Percentiles rank a stretch among this genome's conserved stretches.
These are phyloP conservation scores for Botrytis hyacinthi DNA, from an alignment of 2,329 filamentous ascomycete genomes.

Conservation along the genomic window DNA sequence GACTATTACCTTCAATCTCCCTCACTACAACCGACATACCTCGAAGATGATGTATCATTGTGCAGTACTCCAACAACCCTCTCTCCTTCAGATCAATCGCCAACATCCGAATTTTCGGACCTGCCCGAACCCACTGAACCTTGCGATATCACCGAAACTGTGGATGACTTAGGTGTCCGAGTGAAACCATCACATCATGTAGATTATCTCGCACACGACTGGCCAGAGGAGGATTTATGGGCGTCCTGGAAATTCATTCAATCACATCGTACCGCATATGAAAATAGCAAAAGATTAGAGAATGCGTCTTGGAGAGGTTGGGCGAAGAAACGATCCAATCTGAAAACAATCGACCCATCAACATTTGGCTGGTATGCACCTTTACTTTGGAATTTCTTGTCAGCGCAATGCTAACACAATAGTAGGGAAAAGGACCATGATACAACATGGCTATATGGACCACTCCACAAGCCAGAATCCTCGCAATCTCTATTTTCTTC, in stretches of 20 bases:
- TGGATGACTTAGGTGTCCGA: conserved; percentile 54
- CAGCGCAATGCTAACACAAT: conserved; percentile 35
- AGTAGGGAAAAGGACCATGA: conserved; percentile 92
- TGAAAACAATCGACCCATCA: conserved; percentile 87
- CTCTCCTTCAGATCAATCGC: conserved; percentile 44
- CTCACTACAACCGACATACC: conserved; percentile 54
- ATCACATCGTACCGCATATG: conserved; percentile 73
- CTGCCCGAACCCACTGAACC: not conserved
- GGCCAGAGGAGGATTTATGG: conserved; percentile 97
- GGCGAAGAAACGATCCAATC: conserved; percentile 85
- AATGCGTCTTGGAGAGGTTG: conserved; percentile 98
- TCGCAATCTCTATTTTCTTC: not conserved
- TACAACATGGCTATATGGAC: conserved; percentile 96
- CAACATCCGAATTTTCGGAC: conserved; percentile 36
- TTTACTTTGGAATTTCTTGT: not conserved
- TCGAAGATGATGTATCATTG: conserved; percentile 49
- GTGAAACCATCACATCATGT: conserved; percentile 71
- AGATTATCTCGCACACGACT: conserved; percentile 93
- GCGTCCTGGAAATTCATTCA: conserved; percentile 94
- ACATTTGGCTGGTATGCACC: conserved; percentile 81
- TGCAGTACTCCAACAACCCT: conserved; percentile 58
- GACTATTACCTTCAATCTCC: conserved; percentile 50
- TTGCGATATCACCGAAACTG: conserved; percentile 32
- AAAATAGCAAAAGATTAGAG: conserved; percentile 78
- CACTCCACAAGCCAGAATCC: conserved; percentile 61